Percentiles rank a stretch among this genome's conserved stretches.
Conservation (phyloP, 2,329 filamentous ascomycete species). For the Diaporthe ampelina region DNA sequence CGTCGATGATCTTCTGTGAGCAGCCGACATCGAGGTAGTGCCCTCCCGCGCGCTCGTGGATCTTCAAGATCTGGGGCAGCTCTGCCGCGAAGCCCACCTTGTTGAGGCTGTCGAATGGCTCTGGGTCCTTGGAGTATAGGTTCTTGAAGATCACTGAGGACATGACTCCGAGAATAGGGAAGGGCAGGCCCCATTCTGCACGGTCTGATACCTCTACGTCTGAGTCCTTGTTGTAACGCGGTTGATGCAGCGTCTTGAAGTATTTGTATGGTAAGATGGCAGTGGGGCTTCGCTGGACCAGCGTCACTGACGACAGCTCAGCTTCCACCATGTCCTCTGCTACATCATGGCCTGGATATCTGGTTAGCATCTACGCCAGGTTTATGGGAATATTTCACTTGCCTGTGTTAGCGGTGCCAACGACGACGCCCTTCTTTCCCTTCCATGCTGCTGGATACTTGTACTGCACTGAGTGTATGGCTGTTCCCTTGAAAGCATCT, state of each 20-base stretch:
- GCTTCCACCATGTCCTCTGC: conserved; percentile 3
- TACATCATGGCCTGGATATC: background rate
- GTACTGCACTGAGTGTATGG: conserved; percentile 9
- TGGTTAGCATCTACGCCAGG: background rate
- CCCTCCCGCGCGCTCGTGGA: conserved; percentile 65
- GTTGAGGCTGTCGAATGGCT: background rate
- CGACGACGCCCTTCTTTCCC: background rate
- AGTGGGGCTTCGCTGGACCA: conserved; percentile 15
- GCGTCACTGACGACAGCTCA: background rate
- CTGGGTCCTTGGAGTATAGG: background rate
- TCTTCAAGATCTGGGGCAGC: conserved; percentile 3
- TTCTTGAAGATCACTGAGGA: background rate
- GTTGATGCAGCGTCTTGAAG: conserved; percentile 3
- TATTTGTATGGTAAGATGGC: background rate
- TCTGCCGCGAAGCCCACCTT: conserved; percentile 1
- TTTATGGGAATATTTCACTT: background rate
- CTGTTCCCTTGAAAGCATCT: background rate
- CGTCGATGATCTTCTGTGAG: conserved; percentile 66
- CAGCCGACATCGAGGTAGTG: conserved; percentile 72
- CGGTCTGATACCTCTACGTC: conserved; percentile 1
- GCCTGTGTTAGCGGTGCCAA: conserved; percentile 16
- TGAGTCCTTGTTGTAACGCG: conserved; percentile 1
- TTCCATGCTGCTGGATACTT: background rate
- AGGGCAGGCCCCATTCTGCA: background rate
- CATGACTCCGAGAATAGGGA: background rate